Percentiles rank a stretch among this genome's conserved stretches.
These are phyloP conservation scores for Tricholomella constricta DNA, from an alignment of 768 basidiomycete species.

Conservation along the genomic window DNA sequence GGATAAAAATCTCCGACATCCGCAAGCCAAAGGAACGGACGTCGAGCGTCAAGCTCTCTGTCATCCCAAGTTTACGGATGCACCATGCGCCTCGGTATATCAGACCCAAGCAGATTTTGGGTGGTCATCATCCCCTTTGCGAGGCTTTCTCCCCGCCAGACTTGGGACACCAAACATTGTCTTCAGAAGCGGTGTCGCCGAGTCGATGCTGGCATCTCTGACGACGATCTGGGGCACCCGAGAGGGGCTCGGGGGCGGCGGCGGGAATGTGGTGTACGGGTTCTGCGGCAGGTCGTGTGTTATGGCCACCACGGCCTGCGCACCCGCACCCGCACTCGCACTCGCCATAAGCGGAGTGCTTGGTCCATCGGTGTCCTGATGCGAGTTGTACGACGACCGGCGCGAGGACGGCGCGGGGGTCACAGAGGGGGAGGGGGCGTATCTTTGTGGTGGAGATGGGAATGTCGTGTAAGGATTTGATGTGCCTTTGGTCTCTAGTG, in stretches of 20 bases:
- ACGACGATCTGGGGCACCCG: neutral
- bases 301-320: neutral
- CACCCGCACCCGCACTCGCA: too few relatives aligned
- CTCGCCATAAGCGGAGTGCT: too few relatives aligned
- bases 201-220: neutral
- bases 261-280: conserved; percentile 3
- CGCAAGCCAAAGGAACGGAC: too few relatives aligned
- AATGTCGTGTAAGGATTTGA: neutral
- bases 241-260: neutral
- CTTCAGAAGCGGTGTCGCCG: neutral
- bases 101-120: neutral
- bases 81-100: neutral
- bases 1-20: too few relatives aligned
- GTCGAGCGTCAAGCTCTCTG: too few relatives aligned
- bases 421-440: too few relatives aligned
- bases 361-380: too few relatives aligned
- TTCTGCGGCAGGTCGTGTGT: neutral
- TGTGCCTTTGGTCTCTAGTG: neutral
- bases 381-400: too few relatives aligned
- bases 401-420: too few relatives aligned
- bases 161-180: neutral
- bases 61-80: too few relatives aligned
- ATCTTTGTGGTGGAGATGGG: neutral
- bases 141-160: neutral
- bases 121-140: neutral